Conservation (phyloP, 495 filamentous ascomycete genomes). For the Elasticomyces elasticus region DNA sequence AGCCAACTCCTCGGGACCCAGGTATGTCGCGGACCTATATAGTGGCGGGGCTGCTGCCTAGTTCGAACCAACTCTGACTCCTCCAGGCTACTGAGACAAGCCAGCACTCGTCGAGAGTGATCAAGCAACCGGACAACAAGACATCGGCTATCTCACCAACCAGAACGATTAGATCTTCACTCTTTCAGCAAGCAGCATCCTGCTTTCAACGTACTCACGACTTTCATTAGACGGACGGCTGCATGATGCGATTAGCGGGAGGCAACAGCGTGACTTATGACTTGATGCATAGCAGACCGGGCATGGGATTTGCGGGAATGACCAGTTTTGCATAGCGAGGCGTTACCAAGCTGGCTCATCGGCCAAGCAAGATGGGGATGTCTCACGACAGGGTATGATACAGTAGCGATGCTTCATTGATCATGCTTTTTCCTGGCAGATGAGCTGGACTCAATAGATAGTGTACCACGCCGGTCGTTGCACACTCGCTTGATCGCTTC, state of each 20-base stretch:
- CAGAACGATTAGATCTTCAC: neutral
- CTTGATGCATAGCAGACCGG: neutral
- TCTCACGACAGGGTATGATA: neutral
- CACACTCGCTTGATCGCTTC: neutral
- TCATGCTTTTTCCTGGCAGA: neutral
- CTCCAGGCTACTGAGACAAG: constrained; percentile 1
- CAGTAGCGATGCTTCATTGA: neutral
- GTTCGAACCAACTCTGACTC: neutral
- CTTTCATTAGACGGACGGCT: neutral
- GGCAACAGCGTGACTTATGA: neutral
- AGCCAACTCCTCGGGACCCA: neutral
- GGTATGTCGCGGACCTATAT: neutral
- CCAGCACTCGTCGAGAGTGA: neutral
- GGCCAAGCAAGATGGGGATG: neutral
- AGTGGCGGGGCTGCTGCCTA: neutral
- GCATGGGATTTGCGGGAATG: neutral
- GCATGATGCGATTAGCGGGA: neutral
- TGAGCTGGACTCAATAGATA: neutral
- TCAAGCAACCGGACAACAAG: neutral
- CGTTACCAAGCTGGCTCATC: neutral
- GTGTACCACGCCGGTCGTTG: neutral
- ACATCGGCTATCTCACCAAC: neutral
- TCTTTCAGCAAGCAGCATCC: neutral
- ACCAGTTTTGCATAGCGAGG: neutral
- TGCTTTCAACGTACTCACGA: neutral